Conservation (phyloP, 148 eudicot species). For the Vaccinium vitisidaea region DNA sequence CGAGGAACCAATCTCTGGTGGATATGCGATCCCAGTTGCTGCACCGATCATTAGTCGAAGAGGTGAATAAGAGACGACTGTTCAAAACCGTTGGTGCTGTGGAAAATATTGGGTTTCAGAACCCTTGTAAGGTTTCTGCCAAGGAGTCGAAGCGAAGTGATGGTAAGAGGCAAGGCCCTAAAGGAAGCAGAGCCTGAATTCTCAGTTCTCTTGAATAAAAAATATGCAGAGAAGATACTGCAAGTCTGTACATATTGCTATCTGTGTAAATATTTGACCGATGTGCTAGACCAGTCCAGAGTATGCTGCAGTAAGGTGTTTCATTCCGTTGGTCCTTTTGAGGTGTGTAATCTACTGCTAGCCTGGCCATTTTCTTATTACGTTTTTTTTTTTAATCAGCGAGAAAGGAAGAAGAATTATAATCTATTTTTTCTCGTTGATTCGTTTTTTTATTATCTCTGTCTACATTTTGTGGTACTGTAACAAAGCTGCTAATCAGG, state of each 20-base stretch:
- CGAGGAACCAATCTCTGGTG: slow-evolving; percentile 44
- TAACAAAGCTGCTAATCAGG: not conserved
- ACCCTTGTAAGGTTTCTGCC: slow-evolving; percentile 28
- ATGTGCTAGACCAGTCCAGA: not conserved
- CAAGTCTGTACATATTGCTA: not conserved
- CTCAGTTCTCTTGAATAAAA: not conserved
- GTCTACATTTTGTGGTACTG: not conserved
- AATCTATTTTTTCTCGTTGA: not conserved
- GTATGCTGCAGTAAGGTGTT: not conserved
- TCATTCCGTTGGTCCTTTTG: not conserved
- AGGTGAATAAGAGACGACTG: slow-evolving; percentile 40
- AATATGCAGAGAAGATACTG: not conserved
- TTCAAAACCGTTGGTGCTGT: slow-evolving; percentile 45
- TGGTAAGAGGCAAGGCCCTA: slow-evolving; percentile 16
- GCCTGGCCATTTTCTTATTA: slow-evolving; percentile 1
- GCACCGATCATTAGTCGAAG: slow-evolving; percentile 43
- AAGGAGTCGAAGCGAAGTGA: slow-evolving; percentile 13
- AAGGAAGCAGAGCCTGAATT: slow-evolving; percentile 16
- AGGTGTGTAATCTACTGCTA: not conserved
- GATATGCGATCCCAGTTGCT: slow-evolving; percentile 51
- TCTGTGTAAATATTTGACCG: not conserved
- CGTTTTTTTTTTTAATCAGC: not conserved
- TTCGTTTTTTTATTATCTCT: not conserved
- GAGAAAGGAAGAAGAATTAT: not conserved
- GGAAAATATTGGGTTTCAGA: slow-evolving; percentile 44